A percentile compares a stretch with the other conserved stretches of the same genome.
These are phyloP conservation scores for Monilinia vaccinii-corymbosi DNA, from an alignment of 2,329 filamentous ascomycete genomes.

Conservation along the genomic window DNA sequence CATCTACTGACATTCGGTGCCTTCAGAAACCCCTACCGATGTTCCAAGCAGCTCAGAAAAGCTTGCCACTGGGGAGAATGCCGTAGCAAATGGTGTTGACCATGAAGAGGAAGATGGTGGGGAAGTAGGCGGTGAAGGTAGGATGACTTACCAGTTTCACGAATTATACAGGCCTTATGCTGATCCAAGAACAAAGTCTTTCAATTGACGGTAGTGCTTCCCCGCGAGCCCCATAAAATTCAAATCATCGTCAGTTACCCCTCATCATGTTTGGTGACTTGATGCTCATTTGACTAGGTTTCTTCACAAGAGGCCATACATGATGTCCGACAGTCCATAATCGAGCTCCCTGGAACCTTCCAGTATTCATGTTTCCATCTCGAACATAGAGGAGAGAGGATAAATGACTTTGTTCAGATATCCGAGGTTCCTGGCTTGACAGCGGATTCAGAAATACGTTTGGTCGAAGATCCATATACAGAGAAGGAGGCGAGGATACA, in stretches of 20 bases:
- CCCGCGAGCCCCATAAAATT: constrained; percentile 69
- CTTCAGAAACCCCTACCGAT: constrained; percentile 16
- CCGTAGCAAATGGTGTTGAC: constrained; percentile 16
- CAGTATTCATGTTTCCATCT: constrained; percentile 99
- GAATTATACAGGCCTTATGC: constrained; percentile 7
- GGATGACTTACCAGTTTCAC: constrained; percentile 9
- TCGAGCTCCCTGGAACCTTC: constrained; percentile 86
- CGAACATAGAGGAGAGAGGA: constrained; percentile 75
- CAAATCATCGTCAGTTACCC: constrained; percentile 65
- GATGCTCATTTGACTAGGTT: constrained; percentile 46
- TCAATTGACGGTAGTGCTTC: constrained; percentile 67
- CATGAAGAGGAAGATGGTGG: constrained; percentile 22
- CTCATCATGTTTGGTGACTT: neutral
- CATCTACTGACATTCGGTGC: neutral
- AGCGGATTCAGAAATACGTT: constrained; percentile 64
- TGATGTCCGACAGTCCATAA: constrained; percentile 92
- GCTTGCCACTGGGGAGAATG: constrained; percentile 5
- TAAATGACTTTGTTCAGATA: constrained; percentile 93
- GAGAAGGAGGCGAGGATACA: constrained; percentile 98
- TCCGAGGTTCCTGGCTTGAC: constrained; percentile 78
- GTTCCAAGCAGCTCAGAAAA: constrained; percentile 14
- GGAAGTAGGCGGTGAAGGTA: constrained; percentile 27
- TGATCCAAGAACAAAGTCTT: constrained; percentile 35
- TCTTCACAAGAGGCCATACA: constrained; percentile 93
- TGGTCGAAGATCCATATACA: constrained; percentile 93